phyloP scores from a whole-genome alignment of 1,284 basidiomycete genomes.

The Leccinum laetum region DNA sequence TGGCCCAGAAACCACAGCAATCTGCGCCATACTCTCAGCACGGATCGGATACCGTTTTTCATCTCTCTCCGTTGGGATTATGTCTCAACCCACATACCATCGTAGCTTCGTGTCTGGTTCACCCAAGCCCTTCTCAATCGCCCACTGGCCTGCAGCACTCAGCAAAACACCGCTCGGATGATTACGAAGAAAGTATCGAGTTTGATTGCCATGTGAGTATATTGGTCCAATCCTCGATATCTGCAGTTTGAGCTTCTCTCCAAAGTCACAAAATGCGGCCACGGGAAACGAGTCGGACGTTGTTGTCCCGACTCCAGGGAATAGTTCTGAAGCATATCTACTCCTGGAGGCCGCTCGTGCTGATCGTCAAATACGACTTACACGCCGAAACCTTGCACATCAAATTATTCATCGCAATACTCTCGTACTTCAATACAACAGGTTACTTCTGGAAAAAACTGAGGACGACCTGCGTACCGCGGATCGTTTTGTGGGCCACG shows the following conservation, averaged over 20 bases:
- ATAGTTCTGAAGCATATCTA: not conserved
- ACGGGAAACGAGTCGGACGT: not conserved
- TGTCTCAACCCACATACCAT: not conserved
- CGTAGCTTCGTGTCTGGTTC: not conserved
- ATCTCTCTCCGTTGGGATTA: not conserved
- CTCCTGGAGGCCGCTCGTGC: not conserved
- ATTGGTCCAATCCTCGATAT: not conserved
- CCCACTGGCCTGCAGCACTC: not conserved
- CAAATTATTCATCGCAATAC: not conserved
- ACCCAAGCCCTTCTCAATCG: not conserved
- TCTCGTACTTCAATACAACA: not conserved
- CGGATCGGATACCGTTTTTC: not conserved
- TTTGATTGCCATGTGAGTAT: not conserved
- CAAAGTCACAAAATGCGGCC: not conserved
- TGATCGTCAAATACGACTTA: not conserved
- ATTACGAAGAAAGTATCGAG: not conserved
- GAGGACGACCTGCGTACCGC: not conserved
- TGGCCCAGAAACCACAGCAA: not conserved
- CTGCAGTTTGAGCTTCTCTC: not conserved
- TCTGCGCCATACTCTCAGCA: not conserved
- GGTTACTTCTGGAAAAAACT: not conserved
- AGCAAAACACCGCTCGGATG: not conserved
- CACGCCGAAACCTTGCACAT: not conserved
- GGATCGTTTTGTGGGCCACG: not conserved
- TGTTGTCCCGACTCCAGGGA: not conserved